Evolutionary conservation across 768 basidiomycete genomes (phyloP).

Genomic region (Daedalea quercina): DNA sequence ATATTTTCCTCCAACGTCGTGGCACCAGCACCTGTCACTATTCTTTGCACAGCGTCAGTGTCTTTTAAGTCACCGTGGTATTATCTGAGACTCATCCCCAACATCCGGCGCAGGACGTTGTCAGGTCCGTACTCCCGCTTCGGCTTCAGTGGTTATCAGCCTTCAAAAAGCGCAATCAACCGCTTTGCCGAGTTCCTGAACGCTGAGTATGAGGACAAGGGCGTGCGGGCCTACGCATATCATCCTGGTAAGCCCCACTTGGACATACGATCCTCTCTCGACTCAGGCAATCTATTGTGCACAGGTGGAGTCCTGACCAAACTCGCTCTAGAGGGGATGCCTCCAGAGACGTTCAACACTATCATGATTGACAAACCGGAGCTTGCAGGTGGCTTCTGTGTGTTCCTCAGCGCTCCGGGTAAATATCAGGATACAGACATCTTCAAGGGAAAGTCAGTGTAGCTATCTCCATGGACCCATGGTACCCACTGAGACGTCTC

Average conservation of each 20-base stretch:
- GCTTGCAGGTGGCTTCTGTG: not conserved
- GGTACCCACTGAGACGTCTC: too few relatives aligned
- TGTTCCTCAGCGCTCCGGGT: not conserved
- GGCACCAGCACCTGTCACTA: not conserved
- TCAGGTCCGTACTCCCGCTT: not conserved
- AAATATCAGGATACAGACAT: not conserved
- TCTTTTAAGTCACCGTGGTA: not conserved
- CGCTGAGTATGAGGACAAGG: conserved; percentile 6
- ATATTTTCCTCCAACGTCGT: not conserved
- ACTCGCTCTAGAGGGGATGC: not conserved
- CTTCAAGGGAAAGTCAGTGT: not conserved
- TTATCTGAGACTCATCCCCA: not conserved
- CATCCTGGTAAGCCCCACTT: not conserved
- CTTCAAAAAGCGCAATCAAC: conserved; percentile 3
- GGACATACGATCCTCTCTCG: not conserved
- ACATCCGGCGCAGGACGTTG: not conserved
- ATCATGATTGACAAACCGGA: not conserved
- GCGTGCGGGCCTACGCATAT: not conserved
- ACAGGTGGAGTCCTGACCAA: not conserved
- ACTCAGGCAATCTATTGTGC: not conserved
- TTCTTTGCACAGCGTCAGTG: not conserved
- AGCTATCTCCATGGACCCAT: not conserved
- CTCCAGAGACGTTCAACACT: not conserved
- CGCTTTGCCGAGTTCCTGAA: conserved; percentile 6
- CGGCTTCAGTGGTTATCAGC: not conserved